These are phyloP conservation scores for Moesziomyces sp. DNA, from an alignment of 1,284 basidiomycete species.

Conservation along the genomic window DNA sequence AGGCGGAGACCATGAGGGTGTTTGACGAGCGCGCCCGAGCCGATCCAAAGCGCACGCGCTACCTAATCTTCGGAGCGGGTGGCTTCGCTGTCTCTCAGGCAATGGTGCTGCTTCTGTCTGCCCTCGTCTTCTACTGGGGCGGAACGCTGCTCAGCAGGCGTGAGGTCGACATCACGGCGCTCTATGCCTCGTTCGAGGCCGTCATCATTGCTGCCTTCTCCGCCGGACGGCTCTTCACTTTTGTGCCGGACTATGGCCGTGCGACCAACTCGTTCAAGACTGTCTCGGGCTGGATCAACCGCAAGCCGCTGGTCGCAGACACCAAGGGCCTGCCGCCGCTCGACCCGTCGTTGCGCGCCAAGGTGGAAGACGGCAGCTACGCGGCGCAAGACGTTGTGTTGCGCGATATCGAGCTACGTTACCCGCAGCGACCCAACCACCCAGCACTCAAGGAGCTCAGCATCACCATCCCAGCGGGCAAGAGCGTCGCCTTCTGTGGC, in stretches of 20 bases:
- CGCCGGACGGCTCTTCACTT: slow-evolving; percentile 57
- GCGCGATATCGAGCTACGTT: slow-evolving; percentile 60
- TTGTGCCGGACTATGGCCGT: slow-evolving; percentile 57
- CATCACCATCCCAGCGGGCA: slow-evolving; percentile 57
- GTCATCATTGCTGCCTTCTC: slow-evolving; percentile 68
- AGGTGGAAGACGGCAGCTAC: slow-evolving; percentile 29
- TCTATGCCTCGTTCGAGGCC: slow-evolving; percentile 68
- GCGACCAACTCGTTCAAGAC: slow-evolving; percentile 52
- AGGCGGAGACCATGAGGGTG: slow-evolving; percentile 62
- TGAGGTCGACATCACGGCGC: slow-evolving; percentile 45
- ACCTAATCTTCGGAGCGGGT: slow-evolving; percentile 62
- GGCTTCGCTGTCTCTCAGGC: slow-evolving; percentile 68
- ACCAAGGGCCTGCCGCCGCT: slow-evolving; percentile 22
- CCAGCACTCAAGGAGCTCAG: slow-evolving; percentile 57
- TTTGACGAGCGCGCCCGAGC: slow-evolving; percentile 56
- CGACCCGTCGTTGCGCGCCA: slow-evolving; percentile 10
- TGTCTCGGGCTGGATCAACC: slow-evolving; percentile 56
- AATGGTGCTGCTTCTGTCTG: slow-evolving; percentile 64
- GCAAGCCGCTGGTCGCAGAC: slow-evolving; percentile 46
- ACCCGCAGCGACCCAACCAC: slow-evolving; percentile 61
- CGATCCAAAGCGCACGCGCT: slow-evolving; percentile 45
- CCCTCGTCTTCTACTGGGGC: slow-evolving; percentile 69
- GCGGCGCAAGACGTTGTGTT: slow-evolving; percentile 58
- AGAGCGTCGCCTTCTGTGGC: slow-evolving; percentile 62
- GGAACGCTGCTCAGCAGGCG: slow-evolving; percentile 57